Conservation (phyloP, 176 grass and related monocot genomes). For the Bothriochloa decipiens region DNA sequence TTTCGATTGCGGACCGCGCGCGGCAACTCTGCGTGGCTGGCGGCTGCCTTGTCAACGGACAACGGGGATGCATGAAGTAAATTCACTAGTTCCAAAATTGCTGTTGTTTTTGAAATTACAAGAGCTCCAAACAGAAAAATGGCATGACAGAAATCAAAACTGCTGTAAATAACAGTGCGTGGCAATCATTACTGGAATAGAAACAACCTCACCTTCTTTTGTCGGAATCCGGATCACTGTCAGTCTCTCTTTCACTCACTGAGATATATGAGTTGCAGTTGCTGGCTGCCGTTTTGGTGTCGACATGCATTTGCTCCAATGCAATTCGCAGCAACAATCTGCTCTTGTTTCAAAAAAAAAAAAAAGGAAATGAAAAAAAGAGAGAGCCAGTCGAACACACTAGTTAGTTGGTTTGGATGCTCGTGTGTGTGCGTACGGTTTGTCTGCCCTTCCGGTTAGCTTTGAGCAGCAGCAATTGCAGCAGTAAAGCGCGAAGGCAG, state of each 20-base stretch:
- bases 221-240: background rate
- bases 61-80: constrained; percentile 7
- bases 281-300: constrained; percentile 12
- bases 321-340: background rate
- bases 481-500: constrained; percentile 5
- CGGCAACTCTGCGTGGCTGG: constrained; percentile 5
- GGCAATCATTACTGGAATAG: background rate
- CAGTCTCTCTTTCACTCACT: background rate
- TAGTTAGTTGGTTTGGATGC: background rate
- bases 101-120: background rate
- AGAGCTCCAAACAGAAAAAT: background rate
- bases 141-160: background rate
- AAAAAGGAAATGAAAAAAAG: background rate
- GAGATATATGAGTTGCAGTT: background rate
- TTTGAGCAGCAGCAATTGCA: constrained; percentile 16
- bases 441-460: background rate
- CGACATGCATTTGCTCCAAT: constrained; percentile 4
- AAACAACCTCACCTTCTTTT: constrained; percentile 18
- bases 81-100: constrained; percentile 2
- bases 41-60: background rate
- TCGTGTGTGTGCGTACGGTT: background rate
- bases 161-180: background rate
- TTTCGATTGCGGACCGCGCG: background rate
- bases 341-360: background rate
- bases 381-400: background rate